Evolutionary conservation across 352 stramenopile species (phyloP).

Genomic region (Phytophthora megakarya): DNA sequence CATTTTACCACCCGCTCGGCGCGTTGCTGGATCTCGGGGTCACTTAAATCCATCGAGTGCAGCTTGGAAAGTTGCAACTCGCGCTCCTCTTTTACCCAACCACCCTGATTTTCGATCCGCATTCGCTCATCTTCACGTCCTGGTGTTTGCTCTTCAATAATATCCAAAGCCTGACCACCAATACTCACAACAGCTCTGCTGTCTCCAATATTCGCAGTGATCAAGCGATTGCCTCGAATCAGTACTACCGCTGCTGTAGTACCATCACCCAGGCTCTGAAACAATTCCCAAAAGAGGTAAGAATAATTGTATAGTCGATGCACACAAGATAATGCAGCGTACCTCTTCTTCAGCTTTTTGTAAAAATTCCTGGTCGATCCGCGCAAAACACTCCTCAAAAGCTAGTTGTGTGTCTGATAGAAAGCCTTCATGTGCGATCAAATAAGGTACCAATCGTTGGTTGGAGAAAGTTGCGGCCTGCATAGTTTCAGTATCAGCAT

Average conservation of each 20-base stretch:
- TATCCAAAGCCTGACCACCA: constrained; percentile 75
- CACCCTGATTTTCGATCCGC: constrained; percentile 74
- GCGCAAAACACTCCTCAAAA: constrained; percentile 77
- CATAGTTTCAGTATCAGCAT: neutral
- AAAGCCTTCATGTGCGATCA: constrained; percentile 76
- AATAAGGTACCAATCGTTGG: constrained; percentile 67
- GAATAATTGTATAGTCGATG: neutral
- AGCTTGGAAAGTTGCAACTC: constrained; percentile 89
- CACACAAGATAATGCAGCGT: neutral
- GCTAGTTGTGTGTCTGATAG: constrained; percentile 58
- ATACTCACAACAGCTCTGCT: constrained; percentile 86
- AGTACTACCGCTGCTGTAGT: constrained; percentile 82
- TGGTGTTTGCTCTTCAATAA: constrained; percentile 89
- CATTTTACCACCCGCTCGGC: constrained; percentile 83
- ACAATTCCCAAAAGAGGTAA: constrained; percentile 5
- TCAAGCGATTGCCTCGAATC: constrained; percentile 79
- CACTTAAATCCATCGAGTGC: constrained; percentile 88
- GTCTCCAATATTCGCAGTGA: constrained; percentile 90
- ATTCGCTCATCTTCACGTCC: constrained; percentile 70
- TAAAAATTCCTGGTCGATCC: constrained; percentile 83
- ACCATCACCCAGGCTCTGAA: constrained; percentile 66
- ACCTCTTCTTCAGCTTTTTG: constrained; percentile 64
- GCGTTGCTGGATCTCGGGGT: constrained; percentile 84
- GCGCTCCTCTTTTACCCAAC: constrained; percentile 84
- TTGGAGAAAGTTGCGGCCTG: constrained; percentile 82